These are phyloP conservation scores for Solanum rostratum DNA, from an alignment of 257 asterid species.

Conservation along the genomic window DNA sequence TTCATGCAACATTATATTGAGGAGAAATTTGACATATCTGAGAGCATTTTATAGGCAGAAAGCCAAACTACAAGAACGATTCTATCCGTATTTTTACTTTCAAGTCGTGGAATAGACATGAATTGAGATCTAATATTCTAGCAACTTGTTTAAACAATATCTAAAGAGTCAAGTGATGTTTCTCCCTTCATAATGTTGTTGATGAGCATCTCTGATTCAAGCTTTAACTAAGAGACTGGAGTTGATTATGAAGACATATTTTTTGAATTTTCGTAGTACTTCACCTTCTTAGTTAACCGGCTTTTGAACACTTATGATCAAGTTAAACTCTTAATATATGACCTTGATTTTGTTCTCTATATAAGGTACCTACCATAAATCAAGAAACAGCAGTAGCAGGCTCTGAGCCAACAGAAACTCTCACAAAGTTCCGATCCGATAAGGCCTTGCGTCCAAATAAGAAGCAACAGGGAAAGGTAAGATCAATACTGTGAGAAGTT, in stretches of 20 bases:
- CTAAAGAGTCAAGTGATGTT: background rate
- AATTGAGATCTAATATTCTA: background rate
- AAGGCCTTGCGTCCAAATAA: conserved; percentile 27
- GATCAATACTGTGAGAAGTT: background rate
- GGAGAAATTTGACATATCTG: background rate
- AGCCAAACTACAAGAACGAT: background rate
- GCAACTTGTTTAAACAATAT: background rate
- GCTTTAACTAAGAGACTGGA: background rate
- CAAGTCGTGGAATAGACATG: background rate
- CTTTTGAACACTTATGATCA: background rate
- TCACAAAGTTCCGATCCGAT: conserved; percentile 40
- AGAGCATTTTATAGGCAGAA: background rate
- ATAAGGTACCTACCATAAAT: background rate
- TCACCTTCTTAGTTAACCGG: background rate
- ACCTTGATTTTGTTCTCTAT: background rate
- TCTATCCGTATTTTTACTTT: background rate
- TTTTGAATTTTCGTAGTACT: background rate
- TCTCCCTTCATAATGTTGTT: background rate
- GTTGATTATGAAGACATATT: background rate
- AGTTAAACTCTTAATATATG: background rate
- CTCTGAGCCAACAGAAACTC: conserved; percentile 32
- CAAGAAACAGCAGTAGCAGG: conserved; percentile 37
- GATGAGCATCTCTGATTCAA: background rate
- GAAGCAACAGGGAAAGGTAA: conserved; percentile 32
- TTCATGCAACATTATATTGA: background rate